Evolutionary conservation across 345 rosid genomes (phyloP).

Genomic region (Citrus glauca): DNA sequence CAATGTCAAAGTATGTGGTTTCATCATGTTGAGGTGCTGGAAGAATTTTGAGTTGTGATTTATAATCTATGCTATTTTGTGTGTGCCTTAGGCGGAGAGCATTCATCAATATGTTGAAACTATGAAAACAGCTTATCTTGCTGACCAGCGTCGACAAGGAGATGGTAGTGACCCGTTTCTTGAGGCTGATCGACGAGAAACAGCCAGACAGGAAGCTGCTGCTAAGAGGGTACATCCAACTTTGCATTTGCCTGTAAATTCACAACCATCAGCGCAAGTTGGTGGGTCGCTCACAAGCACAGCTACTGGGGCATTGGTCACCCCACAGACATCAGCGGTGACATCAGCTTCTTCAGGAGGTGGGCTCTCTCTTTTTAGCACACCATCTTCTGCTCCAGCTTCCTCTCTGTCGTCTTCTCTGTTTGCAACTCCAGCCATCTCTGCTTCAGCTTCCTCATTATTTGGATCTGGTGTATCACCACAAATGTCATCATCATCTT

Average conservation of each 20-base stretch:
- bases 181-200: constrained; percentile 93
- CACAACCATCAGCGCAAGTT: constrained; percentile 72
- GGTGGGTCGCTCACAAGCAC: constrained; percentile 58
- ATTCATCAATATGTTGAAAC: constrained; percentile 90
- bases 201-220: constrained; percentile 97
- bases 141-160: constrained; percentile 84
- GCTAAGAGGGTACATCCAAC: constrained; percentile 96
- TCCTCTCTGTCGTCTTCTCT: constrained; percentile 47
- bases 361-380: constrained; percentile 59
- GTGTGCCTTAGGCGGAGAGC: constrained; percentile 64
- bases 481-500: constrained; percentile 37
- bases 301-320: constrained; percentile 37
- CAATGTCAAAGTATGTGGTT: not conserved
- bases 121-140: constrained; percentile 84
- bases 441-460: constrained; percentile 59
- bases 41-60: not conserved
- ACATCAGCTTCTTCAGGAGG: constrained; percentile 60
- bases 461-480: constrained; percentile 49
- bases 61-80: not conserved
- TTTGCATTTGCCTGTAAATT: constrained; percentile 70
- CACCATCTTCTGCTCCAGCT: constrained; percentile 61
- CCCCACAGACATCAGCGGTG: constrained; percentile 47
- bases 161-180: constrained; percentile 82
- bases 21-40: not conserved
- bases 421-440: constrained; percentile 62